A percentile compares a stretch with the other conserved stretches of the same genome.
Evolutionary conservation across 2,329 filamentous ascomycete species (phyloP).

Genomic region (Aspergillus transmontanensis): DNA sequence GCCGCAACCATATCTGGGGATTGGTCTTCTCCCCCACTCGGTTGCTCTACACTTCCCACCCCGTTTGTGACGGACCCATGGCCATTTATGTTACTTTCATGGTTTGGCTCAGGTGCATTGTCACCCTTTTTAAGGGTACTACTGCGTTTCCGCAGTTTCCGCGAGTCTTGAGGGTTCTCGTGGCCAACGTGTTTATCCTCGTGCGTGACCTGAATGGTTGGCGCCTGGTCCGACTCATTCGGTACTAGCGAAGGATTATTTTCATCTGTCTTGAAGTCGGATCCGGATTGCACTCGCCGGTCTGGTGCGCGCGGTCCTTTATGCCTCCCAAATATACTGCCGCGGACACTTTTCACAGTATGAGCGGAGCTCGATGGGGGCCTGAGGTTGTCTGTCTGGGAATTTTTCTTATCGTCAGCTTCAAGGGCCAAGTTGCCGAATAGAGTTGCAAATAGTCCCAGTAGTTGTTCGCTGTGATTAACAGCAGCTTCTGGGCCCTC

Average conservation of each 20-base stretch:
- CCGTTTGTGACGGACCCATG: slow-evolving; percentile 11
- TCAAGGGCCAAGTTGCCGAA: slow-evolving; percentile 66
- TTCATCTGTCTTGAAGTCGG: slow-evolving; percentile 21
- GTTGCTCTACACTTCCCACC: slow-evolving; percentile 13
- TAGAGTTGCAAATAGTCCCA: slow-evolving; percentile 77
- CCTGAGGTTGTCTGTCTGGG: slow-evolving; percentile 46
- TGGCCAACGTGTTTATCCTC: slow-evolving; percentile 49
- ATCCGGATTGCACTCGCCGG: slow-evolving; percentile 47
- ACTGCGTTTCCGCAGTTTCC: slow-evolving; percentile 37
- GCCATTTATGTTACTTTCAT: slow-evolving; percentile 25
- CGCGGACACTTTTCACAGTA: slow-evolving; percentile 68
- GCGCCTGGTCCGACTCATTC: slow-evolving; percentile 53
- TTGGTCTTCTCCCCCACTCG: slow-evolving; percentile 11
- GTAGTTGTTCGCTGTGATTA: slow-evolving; percentile 81
- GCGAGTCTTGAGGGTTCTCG: slow-evolving; percentile 37
- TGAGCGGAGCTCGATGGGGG: slow-evolving; percentile 71
- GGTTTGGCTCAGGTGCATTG: slow-evolving; percentile 24
- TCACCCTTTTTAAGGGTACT: slow-evolving; percentile 33
- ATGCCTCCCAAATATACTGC: slow-evolving; percentile 76
- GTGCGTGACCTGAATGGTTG: slow-evolving; percentile 75
- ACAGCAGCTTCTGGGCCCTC: slow-evolving; percentile 85
- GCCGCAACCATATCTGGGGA: slow-evolving; percentile 30
- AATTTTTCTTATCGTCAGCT: slow-evolving; percentile 22
- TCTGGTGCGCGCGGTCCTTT: slow-evolving; percentile 50
- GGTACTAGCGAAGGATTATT: slow-evolving; percentile 20